phyloP scores from a whole-genome alignment of 768 basidiomycete genomes.

The Boletus reticuloceps region DNA sequence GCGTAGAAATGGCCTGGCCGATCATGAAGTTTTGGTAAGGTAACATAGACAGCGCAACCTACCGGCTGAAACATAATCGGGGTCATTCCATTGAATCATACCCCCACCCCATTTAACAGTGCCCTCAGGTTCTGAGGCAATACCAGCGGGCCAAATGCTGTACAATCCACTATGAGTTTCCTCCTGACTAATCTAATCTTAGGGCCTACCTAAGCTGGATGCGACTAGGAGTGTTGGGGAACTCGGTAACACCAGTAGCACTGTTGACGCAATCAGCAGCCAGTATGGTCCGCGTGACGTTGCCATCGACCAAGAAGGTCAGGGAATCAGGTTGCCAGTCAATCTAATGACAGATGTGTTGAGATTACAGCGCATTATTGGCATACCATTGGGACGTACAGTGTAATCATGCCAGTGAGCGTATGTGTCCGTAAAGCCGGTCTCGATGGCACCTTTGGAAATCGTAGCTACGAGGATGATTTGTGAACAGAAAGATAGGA shows the following conservation, averaged over 20 bases:
- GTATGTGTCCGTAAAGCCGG: constrained; percentile 60
- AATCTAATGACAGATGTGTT: constrained; percentile 43
- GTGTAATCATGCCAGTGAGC: constrained; percentile 74
- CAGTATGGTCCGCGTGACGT: constrained; percentile 64
- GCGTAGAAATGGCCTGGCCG: constrained; percentile 66
- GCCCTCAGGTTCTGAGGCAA: constrained; percentile 55
- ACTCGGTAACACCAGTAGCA: constrained; percentile 53
- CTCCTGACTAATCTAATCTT: background rate
- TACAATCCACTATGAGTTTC: constrained; percentile 2
- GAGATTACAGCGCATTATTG: background rate
- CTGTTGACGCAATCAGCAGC: constrained; percentile 55
- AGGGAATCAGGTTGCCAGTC: constrained; percentile 75
- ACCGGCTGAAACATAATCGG: constrained; percentile 72
- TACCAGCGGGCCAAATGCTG: constrained; percentile 82
- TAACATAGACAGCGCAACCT: constrained; percentile 6
- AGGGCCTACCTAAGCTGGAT: constrained; percentile 70
- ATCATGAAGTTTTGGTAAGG: background rate
- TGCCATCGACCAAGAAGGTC: constrained; percentile 68
- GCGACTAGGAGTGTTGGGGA: constrained; percentile 76
- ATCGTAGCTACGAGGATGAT: constrained; percentile 34
- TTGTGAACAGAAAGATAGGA: background rate
- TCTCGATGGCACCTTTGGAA: constrained; percentile 49
- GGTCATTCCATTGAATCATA: constrained; percentile 78
- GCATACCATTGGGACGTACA: constrained; percentile 37
- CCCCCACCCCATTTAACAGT: constrained; percentile 80